Conservation (phyloP, 2,329 filamentous ascomycete genomes). For the Sphaerulina populicola region DNA sequence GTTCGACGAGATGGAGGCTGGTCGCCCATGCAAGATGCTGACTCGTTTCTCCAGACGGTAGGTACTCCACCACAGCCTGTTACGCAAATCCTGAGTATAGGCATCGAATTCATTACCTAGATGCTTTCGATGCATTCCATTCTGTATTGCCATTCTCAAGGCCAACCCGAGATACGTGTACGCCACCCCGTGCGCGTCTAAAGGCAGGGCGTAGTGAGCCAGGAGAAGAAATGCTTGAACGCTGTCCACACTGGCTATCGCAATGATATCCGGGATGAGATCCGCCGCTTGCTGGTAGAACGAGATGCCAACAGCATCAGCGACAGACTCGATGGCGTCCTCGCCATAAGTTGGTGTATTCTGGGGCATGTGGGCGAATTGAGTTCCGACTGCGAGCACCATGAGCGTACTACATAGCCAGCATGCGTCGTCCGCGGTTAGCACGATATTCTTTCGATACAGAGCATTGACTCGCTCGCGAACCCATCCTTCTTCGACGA, state of each 20-base stretch:
- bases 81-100: constrained; percentile 33
- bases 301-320: constrained; percentile 40
- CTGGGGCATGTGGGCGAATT: constrained; percentile 34
- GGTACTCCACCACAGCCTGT: constrained; percentile 18
- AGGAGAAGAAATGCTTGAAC: constrained; percentile 51
- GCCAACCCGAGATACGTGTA: constrained; percentile 52
- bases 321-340: constrained; percentile 29
- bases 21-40: constrained; percentile 49
- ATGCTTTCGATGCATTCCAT: constrained; percentile 49
- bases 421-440: constrained; percentile 35
- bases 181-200: constrained; percentile 49
- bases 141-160: constrained; percentile 51
- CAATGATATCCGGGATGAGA: constrained; percentile 50
- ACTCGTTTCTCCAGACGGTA: constrained; percentile 48
- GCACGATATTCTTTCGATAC: constrained; percentile 32
- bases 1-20: constrained; percentile 45
- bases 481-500: constrained; percentile 38
- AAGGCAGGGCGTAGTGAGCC: constrained; percentile 48
- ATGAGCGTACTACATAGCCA: constrained; percentile 33
- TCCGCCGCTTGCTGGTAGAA: constrained; percentile 51
- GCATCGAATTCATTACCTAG: constrained; percentile 38
- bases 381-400: constrained; percentile 39
- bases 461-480: constrained; percentile 34
- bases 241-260: constrained; percentile 47
- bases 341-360: background rate